Evolutionary conservation across 768 basidiomycete genomes (phyloP).

Genomic region (Russula foetens): DNA sequence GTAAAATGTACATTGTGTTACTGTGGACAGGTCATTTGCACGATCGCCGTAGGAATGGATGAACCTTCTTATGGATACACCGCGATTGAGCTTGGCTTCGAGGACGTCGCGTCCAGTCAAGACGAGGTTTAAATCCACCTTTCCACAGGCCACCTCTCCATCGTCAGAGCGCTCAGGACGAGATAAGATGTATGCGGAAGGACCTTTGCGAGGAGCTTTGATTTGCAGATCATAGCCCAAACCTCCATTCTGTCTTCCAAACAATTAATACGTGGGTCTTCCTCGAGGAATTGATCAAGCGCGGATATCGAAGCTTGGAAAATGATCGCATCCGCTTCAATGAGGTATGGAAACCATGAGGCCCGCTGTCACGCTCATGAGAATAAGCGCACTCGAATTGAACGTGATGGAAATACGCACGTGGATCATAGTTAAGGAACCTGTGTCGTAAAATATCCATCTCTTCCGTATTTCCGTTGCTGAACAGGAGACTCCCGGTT

Average conservation of each 20-base stretch:
- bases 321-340: slow-evolving; percentile 75
- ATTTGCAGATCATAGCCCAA: slow-evolving; percentile 1
- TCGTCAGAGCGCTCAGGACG: neutral
- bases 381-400: neutral
- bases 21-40: slow-evolving; percentile 53
- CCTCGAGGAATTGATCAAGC: slow-evolving; percentile 71
- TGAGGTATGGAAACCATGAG: slow-evolving; percentile 71
- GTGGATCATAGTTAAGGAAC: slow-evolving; percentile 41
- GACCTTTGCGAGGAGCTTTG: neutral
- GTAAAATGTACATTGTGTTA: no score
- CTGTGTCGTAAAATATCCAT: slow-evolving; percentile 78
- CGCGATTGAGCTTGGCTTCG: slow-evolving; percentile 50
- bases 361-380: slow-evolving; percentile 1
- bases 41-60: slow-evolving; percentile 61
- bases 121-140: slow-evolving; percentile 29
- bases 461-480: slow-evolving; percentile 35
- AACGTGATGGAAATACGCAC: neutral
- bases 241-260: neutral
- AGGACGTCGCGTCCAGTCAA: slow-evolving; percentile 52
- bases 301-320: slow-evolving; percentile 74
- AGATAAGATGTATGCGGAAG: neutral
- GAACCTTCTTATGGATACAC: slow-evolving; percentile 45
- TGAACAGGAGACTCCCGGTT: neutral
- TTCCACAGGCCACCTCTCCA: neutral
- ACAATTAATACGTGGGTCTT: slow-evolving; percentile 62